phyloP scores from a whole-genome alignment of 352 stramenopile species.

The Phytophthora idaei region DNA sequence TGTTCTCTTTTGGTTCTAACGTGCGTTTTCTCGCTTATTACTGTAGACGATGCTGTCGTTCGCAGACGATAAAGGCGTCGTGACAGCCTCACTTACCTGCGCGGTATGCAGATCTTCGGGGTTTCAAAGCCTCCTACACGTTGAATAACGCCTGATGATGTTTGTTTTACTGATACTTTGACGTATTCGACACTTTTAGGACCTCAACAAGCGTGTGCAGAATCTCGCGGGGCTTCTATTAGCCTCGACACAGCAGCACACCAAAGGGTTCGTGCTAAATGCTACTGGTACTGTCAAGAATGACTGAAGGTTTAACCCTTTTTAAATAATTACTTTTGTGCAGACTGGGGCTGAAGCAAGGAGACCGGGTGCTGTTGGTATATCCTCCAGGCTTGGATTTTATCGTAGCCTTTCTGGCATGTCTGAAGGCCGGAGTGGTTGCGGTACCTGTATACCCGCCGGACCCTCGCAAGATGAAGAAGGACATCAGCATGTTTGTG shows the following conservation, averaged over 20 bases:
- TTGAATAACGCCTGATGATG: slow-evolving; percentile 7
- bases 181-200: slow-evolving; percentile 35
- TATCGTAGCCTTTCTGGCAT: slow-evolving; percentile 97
- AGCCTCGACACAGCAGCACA: slow-evolving; percentile 51
- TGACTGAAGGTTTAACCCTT: background rate
- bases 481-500: slow-evolving; percentile 96
- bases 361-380: slow-evolving; percentile 93
- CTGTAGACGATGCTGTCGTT: slow-evolving; percentile 79
- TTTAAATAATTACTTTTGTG: slow-evolving; percentile 13
- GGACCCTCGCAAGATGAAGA: slow-evolving; percentile 95
- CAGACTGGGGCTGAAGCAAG: slow-evolving; percentile 66
- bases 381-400: slow-evolving; percentile 98
- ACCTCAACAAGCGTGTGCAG: slow-evolving; percentile 69
- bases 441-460: slow-evolving; percentile 92
- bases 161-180: slow-evolving; percentile 11
- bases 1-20: slow-evolving; percentile 1
- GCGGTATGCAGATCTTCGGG: slow-evolving; percentile 35
- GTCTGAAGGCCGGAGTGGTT: slow-evolving; percentile 92
- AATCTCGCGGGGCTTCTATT: slow-evolving; percentile 74
- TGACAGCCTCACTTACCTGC: slow-evolving; percentile 61
- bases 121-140: slow-evolving; percentile 1
- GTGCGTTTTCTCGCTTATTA: slow-evolving; percentile 11
- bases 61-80: slow-evolving; percentile 66
- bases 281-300: background rate
- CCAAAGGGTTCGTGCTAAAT: slow-evolving; percentile 56